A percentile compares a stretch with the other conserved stretches of the same genome.
Conservation (phyloP, 306 rosid species). For the Citrullus colocynthis region DNA sequence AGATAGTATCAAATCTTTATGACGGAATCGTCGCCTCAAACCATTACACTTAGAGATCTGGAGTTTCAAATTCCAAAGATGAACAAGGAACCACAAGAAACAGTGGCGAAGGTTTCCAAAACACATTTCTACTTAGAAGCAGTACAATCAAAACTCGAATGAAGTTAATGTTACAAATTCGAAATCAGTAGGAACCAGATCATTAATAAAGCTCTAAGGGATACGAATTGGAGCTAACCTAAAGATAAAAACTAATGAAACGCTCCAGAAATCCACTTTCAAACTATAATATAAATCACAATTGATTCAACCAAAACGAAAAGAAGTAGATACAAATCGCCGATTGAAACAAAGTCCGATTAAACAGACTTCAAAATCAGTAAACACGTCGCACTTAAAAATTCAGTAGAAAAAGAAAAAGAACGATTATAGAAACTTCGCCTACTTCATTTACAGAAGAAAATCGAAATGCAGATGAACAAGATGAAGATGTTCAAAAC, state of each 20-base stretch:
- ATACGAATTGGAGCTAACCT: not conserved
- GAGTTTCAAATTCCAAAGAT: not conserved
- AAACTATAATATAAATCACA: not conserved
- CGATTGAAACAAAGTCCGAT: not conserved
- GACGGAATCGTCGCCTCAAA: not conserved
- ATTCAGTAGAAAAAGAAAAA: not conserved
- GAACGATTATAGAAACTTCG: constrained; percentile 15
- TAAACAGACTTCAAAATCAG: not conserved
- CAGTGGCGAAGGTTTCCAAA: not conserved
- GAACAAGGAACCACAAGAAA: not conserved
- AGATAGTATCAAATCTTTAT: not conserved
- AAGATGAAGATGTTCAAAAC: not conserved
- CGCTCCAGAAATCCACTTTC: not conserved
- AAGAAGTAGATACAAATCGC: not conserved
- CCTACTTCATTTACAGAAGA: constrained; percentile 13
- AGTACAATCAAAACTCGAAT: not conserved
- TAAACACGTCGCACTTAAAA: not conserved
- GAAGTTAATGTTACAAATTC: not conserved
- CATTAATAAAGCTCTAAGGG: not conserved
- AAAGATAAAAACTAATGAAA: not conserved
- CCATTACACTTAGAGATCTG: not conserved
- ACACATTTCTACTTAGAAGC: not conserved
- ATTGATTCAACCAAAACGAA: not conserved
- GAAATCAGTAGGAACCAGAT: not conserved
- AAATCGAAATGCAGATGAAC: constrained; percentile 12